Percentiles rank a stretch among this genome's conserved stretches.
These are phyloP conservation scores for Paecilomyces formosus DNA, from an alignment of 2,329 filamentous ascomycete genomes.

Conservation along the genomic window DNA sequence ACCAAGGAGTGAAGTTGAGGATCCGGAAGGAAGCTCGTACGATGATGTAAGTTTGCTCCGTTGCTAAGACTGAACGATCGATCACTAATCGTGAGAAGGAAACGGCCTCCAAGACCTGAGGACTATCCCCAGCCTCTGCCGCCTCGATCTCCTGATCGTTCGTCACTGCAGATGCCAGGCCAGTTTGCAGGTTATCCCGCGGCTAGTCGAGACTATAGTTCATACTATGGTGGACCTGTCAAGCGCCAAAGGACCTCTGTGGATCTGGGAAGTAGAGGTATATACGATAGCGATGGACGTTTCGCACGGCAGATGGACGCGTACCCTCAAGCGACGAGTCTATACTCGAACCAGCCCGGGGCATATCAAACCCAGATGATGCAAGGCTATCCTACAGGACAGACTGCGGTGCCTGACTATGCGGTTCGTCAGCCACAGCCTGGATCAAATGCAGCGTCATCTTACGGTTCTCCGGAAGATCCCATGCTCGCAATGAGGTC, in stretches of 20 bases:
- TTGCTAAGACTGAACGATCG: not conserved
- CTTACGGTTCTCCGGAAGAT: conserved; percentile 12
- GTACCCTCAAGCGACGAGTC: conserved; percentile 25
- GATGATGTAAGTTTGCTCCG: conserved; percentile 26
- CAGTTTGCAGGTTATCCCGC: conserved; percentile 26
- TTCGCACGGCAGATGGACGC: conserved; percentile 29
- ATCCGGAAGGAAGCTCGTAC: conserved; percentile 74
- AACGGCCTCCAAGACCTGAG: conserved; percentile 31
- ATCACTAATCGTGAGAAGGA: conserved; percentile 17
- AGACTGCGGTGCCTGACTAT: conserved; percentile 29
- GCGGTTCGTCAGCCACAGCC: conserved; percentile 21
- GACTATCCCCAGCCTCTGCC: conserved; percentile 29
- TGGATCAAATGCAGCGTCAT: conserved; percentile 7
- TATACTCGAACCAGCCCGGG: conserved; percentile 23
- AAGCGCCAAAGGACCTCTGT: conserved; percentile 35
- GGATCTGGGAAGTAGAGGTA: conserved; percentile 25
- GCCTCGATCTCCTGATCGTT: conserved; percentile 30
- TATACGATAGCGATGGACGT: conserved; percentile 29
- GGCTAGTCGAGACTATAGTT: conserved; percentile 23
- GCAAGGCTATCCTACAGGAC: conserved; percentile 26
- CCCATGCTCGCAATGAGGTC: conserved; percentile 14
- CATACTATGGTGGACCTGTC: conserved; percentile 24
- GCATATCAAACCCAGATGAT: conserved; percentile 28
- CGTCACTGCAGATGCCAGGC: conserved; percentile 26
- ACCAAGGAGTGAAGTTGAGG: conserved; percentile 76